phyloP scores from a whole-genome alignment of 2,329 filamentous ascomycete genomes.

The Mycosphaerelloides madeirae region DNA sequence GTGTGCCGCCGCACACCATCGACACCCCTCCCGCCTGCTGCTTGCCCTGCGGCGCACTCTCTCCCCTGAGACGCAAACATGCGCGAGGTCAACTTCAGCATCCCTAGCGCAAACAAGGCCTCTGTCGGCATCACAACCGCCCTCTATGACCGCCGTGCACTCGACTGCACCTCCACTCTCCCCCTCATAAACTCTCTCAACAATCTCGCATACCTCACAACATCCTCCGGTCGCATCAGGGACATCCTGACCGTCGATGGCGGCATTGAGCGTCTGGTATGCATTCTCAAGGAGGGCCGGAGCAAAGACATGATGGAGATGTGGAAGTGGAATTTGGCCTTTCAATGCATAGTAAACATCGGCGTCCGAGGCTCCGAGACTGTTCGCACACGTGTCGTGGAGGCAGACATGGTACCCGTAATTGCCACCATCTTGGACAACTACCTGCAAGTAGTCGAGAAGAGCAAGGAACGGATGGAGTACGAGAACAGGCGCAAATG shows the following conservation, averaged over 20 bases:
- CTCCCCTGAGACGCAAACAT: conserved; percentile 55
- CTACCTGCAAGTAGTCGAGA: conserved; percentile 94
- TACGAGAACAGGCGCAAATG: conserved; percentile 64
- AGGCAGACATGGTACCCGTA: conserved; percentile 98
- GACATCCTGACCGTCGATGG: conserved; percentile 98
- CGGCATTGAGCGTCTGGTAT: conserved; percentile 91
- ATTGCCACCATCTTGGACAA: conserved; percentile 98
- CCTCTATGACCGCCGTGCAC: conserved; percentile 91
- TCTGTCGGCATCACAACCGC: conserved; percentile 98
- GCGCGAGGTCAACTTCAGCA: conserved; percentile 99
- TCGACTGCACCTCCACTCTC: conserved; percentile 96
- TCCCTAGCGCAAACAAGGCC: conserved; percentile 98
- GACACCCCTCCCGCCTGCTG: background rate
- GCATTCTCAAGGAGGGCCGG: conserved; percentile 94
- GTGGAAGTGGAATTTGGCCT: conserved; percentile 99
- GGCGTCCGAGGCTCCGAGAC: conserved; percentile 91
- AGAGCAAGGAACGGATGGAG: conserved; percentile 80
- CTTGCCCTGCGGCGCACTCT: conserved; percentile 3
- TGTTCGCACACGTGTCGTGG: conserved; percentile 90
- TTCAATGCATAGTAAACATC: conserved; percentile 98
- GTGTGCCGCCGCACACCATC: conserved; percentile 3
- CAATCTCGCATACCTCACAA: conserved; percentile 96
- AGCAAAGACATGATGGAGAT: conserved; percentile 99
- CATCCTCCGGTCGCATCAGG: conserved; percentile 91
- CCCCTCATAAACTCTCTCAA: conserved; percentile 98